A percentile compares a stretch with the other conserved stretches of the same genome.
These are phyloP conservation scores for Aspergillus fijiensis DNA, from an alignment of 2,329 filamentous ascomycete species.

Conservation along the genomic window DNA sequence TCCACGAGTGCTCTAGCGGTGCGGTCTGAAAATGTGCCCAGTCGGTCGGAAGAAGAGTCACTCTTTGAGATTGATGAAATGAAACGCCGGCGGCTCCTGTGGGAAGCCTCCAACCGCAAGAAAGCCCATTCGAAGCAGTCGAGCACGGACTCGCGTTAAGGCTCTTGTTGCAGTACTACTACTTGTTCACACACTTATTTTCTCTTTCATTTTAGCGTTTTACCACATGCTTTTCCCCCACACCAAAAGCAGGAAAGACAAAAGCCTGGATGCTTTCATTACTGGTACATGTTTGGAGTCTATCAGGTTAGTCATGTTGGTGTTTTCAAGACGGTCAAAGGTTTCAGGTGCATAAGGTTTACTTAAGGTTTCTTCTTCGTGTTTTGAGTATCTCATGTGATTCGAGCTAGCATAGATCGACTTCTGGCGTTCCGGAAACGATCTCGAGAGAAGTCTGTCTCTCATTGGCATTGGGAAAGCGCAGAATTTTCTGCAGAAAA, in stretches of 20 bases:
- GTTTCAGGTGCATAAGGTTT: background rate
- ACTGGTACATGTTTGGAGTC: constrained; percentile 7
- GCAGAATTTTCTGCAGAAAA: background rate
- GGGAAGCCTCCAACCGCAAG: constrained; percentile 47
- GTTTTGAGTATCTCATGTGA: background rate
- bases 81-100: constrained; percentile 48
- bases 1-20: constrained; percentile 55
- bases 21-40: constrained; percentile 31
- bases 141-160: constrained; percentile 20
- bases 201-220: constrained; percentile 3
- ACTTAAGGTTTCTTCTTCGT: background rate
- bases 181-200: background rate
- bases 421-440: background rate
- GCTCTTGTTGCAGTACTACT: background rate
- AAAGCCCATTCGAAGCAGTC: constrained; percentile 27
- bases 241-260: constrained; percentile 10
- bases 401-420: constrained; percentile 1
- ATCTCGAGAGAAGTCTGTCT: background rate
- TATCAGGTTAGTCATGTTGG: background rate
- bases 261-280: constrained; percentile 7
- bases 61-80: constrained; percentile 52
- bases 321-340: background rate
- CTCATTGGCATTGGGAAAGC: background rate
- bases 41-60: constrained; percentile 38
- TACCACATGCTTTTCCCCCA: background rate